Conservation (phyloP, 768 basidiomycete species). For the Termitomyces sp. region DNA sequence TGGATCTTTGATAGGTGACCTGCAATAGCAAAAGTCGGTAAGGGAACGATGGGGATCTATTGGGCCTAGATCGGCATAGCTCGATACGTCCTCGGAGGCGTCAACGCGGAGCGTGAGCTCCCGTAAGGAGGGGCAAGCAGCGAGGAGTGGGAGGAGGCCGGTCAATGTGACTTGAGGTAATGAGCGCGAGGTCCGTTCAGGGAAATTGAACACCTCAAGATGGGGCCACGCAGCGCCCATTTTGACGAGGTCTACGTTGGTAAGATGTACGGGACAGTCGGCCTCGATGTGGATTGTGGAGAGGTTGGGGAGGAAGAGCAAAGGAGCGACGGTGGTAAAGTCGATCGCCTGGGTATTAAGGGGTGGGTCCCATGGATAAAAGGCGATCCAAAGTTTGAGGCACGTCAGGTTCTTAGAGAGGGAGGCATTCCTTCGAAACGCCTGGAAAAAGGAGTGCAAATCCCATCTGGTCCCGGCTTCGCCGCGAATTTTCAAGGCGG, state of each 20-base stretch:
- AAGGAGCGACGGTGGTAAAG: neutral
- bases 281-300: neutral
- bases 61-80: slow-evolving; percentile 2
- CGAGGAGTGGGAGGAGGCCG: slow-evolving; percentile 5
- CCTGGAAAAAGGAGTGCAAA: neutral
- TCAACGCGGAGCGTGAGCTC: slow-evolving; percentile 10
- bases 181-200: slow-evolving; percentile 3
- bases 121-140: neutral
- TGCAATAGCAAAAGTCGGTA: slow-evolving; percentile 6
- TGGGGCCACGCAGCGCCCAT: slow-evolving; percentile 9
- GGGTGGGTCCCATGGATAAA: slow-evolving; percentile 1
- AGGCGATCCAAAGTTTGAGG: slow-evolving; percentile 1
- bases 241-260: slow-evolving; percentile 1
- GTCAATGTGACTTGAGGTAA: neutral
- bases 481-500: neutral
- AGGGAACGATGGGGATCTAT: slow-evolving; percentile 5
- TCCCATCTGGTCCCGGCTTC: neutral
- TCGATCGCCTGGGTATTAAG: neutral
- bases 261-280: slow-evolving; percentile 1
- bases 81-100: slow-evolving; percentile 7
- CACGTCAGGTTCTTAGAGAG: neutral
- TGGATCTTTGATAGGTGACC: slow-evolving; percentile 5
- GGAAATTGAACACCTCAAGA: slow-evolving; percentile 4
- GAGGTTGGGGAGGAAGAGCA: slow-evolving; percentile 1
- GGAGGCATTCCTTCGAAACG: neutral